These are phyloP conservation scores for Sporisorium scitamineum DNA, from an alignment of 1,284 basidiomycete species.

Conservation along the genomic window DNA sequence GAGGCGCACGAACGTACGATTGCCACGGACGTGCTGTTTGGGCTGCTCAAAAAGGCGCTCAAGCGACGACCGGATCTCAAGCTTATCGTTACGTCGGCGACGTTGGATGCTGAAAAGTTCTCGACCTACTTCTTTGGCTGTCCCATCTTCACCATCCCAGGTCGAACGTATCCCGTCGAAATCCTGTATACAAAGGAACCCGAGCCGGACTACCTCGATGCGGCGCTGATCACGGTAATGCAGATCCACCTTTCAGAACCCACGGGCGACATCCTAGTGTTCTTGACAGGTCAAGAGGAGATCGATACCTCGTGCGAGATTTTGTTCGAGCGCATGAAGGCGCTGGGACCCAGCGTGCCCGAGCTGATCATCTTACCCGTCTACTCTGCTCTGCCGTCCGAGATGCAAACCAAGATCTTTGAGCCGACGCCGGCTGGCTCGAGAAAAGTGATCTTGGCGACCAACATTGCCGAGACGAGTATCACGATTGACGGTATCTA, in stretches of 20 bases:
- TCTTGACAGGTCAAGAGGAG: slow-evolving; percentile 96
- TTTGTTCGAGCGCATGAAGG: slow-evolving; percentile 97
- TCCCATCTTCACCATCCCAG: slow-evolving; percentile 99
- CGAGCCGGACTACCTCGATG: slow-evolving; percentile 97
- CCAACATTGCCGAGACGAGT: slow-evolving; percentile 98
- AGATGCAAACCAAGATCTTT: slow-evolving; percentile 97
- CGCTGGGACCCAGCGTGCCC: slow-evolving; percentile 94
- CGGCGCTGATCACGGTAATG: slow-evolving; percentile 97
- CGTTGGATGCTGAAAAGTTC: slow-evolving; percentile 99
- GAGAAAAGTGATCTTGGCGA: slow-evolving; percentile 96
- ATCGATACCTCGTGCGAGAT: slow-evolving; percentile 98
- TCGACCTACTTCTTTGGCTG: slow-evolving; percentile 98
- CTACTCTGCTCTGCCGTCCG: slow-evolving; percentile 95
- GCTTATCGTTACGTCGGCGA: slow-evolving; percentile 97
- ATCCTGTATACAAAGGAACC: slow-evolving; percentile 98
- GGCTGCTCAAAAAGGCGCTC: slow-evolving; percentile 94
- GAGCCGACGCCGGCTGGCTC: slow-evolving; percentile 96
- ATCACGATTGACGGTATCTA: slow-evolving; percentile 98
- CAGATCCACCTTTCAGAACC: slow-evolving; percentile 99
- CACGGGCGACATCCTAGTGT: slow-evolving; percentile 93
- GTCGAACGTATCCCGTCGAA: slow-evolving; percentile 98
- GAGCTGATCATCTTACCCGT: slow-evolving; percentile 96
- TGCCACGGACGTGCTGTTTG: slow-evolving; percentile 96
- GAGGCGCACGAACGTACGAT: slow-evolving; percentile 99
- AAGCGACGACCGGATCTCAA: slow-evolving; percentile 94